Evolutionary conservation across 345 rosid genomes (phyloP).

Genomic region (Hibiscus syriacus): DNA sequence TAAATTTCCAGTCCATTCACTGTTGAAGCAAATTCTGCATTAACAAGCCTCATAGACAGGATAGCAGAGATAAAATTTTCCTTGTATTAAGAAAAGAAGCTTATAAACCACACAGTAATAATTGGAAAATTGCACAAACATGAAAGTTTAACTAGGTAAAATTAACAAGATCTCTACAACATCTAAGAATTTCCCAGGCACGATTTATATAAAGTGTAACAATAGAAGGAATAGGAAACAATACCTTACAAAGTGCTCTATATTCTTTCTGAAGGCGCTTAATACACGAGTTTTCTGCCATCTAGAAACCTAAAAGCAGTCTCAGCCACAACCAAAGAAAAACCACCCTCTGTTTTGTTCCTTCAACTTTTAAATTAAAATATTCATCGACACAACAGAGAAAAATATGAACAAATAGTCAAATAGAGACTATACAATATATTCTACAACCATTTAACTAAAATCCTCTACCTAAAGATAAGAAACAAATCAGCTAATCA

Average conservation of each 20-base stretch:
- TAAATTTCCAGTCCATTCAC: neutral
- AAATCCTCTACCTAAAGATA: neutral
- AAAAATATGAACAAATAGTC: neutral
- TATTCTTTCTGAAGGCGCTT: no score
- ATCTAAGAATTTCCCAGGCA: conserved; percentile 4
- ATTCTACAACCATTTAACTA: neutral
- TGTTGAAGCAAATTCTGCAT: neutral
- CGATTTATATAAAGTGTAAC: neutral
- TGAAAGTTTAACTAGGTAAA: no score
- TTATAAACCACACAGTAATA: neutral
- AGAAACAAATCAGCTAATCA: no score
- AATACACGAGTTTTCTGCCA: no score
- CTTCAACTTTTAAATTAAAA: no score
- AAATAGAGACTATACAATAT: neutral
- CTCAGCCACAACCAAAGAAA: no score
- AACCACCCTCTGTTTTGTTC: no score
- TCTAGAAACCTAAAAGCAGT: no score
- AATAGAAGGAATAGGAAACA: neutral
- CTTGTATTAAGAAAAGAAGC: neutral
- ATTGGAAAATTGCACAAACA: neutral
- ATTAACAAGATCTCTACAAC: neutral
- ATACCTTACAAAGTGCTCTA: no score
- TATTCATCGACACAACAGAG: no score
- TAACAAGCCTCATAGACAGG: neutral
- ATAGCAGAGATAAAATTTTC: neutral